These are phyloP conservation scores for Puccinia polysora DNA, from an alignment of 1,284 basidiomycete genomes.

Conservation along the genomic window DNA sequence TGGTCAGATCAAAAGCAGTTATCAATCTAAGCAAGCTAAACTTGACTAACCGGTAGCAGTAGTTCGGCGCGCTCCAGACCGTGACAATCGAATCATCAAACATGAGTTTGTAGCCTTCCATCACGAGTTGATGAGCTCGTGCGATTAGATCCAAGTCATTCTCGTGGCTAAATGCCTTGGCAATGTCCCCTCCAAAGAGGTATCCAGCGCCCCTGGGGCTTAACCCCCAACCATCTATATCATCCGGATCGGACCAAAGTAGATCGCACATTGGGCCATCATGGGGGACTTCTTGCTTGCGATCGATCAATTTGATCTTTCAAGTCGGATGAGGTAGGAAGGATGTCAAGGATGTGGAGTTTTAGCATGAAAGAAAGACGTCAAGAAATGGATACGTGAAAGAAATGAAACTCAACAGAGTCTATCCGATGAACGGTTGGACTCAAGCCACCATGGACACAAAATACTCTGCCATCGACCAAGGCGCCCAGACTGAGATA, in stretches of 20 bases:
- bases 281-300: slow-evolving; percentile 98
- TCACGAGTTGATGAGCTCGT: slow-evolving; percentile 92
- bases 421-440: slow-evolving; percentile 48
- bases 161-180: slow-evolving; percentile 78
- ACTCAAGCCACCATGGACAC: slow-evolving; percentile 86
- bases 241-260: slow-evolving; percentile 97
- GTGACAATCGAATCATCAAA: slow-evolving; percentile 93
- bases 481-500: slow-evolving; percentile 90
- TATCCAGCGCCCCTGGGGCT: slow-evolving; percentile 95
- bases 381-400: neutral
- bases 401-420: slow-evolving; percentile 43
- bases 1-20: neutral
- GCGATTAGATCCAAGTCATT: slow-evolving; percentile 94
- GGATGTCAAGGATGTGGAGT: neutral
- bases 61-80: slow-evolving; percentile 97
- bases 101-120: slow-evolving; percentile 99
- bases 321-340: neutral
- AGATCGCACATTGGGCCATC: slow-evolving; percentile 98
- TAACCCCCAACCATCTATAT: slow-evolving; percentile 88
- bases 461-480: slow-evolving; percentile 88
- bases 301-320: slow-evolving; percentile 88
- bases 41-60: slow-evolving; percentile 78
- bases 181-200: slow-evolving; percentile 89
- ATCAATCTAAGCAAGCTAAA: neutral
- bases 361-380: slow-evolving; percentile 1